Conservation (phyloP, 371 early-diverging fungal species). For the Gilbertella persicaria region DNA sequence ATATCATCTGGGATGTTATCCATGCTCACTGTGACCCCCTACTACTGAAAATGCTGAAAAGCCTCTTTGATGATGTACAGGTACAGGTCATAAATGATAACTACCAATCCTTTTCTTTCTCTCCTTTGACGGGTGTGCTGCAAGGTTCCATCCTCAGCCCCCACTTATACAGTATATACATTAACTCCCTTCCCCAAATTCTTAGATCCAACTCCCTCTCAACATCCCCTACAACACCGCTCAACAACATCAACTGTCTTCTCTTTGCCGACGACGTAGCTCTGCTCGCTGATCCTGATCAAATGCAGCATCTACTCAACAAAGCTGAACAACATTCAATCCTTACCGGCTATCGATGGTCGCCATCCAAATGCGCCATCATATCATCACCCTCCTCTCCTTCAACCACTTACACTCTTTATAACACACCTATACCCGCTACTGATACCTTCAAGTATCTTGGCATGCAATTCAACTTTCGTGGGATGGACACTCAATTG, state of each 20-base stretch:
- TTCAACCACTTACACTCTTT: slow-evolving; percentile 1
- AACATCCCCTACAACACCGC: neutral
- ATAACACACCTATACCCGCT: neutral
- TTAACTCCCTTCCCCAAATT: slow-evolving; percentile 13
- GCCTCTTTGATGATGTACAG: slow-evolving; percentile 20
- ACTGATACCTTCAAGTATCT: slow-evolving; percentile 14
- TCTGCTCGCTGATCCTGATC: slow-evolving; percentile 13
- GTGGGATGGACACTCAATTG: slow-evolving; percentile 10
- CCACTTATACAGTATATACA: slow-evolving; percentile 19
- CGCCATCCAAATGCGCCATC: slow-evolving; percentile 20
- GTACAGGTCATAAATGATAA: slow-evolving; percentile 9
- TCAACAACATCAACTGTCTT: slow-evolving; percentile 5
- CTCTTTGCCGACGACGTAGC: slow-evolving; percentile 32
- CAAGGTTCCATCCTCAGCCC: slow-evolving; percentile 29
- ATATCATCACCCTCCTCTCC: neutral
- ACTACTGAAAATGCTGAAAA: slow-evolving; percentile 6
- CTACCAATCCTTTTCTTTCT: slow-evolving; percentile 6
- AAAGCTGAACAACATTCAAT: slow-evolving; percentile 11
- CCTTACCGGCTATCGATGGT: slow-evolving; percentile 27
- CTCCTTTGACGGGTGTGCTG: slow-evolving; percentile 22
- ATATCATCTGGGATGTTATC: slow-evolving; percentile 14
- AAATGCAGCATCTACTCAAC: slow-evolving; percentile 9
- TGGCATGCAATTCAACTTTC: slow-evolving; percentile 7
- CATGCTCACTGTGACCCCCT: neutral
- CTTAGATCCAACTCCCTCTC: neutral